A percentile compares a stretch with the other conserved stretches of the same genome.
phyloP scores from a whole-genome alignment of 2,329 filamentous ascomycete genomes.

The Emmonsiellopsis sp. region DNA sequence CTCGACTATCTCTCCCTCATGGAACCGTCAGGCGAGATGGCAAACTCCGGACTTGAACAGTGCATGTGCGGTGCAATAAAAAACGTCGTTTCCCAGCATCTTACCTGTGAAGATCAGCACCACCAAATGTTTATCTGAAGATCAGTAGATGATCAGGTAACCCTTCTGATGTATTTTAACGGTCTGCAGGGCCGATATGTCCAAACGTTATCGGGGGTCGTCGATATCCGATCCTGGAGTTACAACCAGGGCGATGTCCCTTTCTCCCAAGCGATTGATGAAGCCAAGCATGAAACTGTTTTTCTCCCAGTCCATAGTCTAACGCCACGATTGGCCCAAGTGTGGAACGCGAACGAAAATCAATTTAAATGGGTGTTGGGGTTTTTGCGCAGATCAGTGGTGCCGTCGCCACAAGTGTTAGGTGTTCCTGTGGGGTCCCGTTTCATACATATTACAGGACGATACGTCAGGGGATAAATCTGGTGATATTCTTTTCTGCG shows the following conservation, averaged over 20 bases:
- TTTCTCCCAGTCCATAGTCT: not conserved
- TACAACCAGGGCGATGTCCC: not conserved
- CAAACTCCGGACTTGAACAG: no score
- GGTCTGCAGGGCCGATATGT: not conserved
- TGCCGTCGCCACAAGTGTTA: not conserved
- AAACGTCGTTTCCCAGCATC: no score
- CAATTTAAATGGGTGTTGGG: not conserved
- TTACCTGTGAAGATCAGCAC: not conserved
- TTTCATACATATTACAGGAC: no score
- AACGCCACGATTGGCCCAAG: not conserved
- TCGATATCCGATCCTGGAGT: not conserved
- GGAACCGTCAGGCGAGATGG: no score
- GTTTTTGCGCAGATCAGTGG: not conserved
- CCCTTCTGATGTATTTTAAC: not conserved
- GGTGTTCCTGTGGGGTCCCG: not conserved
- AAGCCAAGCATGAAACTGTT: no score
- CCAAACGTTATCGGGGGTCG: not conserved
- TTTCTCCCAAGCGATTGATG: not conserved
- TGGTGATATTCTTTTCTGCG: no score
- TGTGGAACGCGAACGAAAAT: not conserved
- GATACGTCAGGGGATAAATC: no score
- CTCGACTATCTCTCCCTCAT: no score
- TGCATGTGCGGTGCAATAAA: no score
- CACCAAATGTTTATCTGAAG: no score
- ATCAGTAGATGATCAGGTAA: not conserved